Evolutionary conservation across 495 filamentous ascomycete genomes (phyloP).

Genomic region (Penicillium samsonianum): DNA sequence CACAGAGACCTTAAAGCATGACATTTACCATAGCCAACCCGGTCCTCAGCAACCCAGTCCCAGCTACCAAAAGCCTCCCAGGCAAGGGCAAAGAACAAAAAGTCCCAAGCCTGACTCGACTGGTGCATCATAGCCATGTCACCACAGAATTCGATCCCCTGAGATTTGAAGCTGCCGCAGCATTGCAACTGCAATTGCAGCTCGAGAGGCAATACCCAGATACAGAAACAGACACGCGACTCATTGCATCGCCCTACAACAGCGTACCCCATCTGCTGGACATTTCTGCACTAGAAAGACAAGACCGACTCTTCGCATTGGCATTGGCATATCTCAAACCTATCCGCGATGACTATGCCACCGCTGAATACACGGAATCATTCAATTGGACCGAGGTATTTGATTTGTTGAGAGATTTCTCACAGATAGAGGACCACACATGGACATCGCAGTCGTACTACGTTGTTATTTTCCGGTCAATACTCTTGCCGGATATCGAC

Average conservation of each 20-base stretch:
- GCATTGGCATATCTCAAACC: slow-evolving; percentile 65
- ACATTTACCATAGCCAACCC: slow-evolving; percentile 10
- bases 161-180: slow-evolving; percentile 39
- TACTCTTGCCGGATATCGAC: slow-evolving; percentile 60
- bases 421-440: slow-evolving; percentile 43
- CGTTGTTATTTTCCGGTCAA: slow-evolving; percentile 78
- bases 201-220: slow-evolving; percentile 12
- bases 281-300: slow-evolving; percentile 59
- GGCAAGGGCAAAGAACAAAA: neutral
- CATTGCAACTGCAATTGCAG: slow-evolving; percentile 31
- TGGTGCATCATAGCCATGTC: slow-evolving; percentile 36
- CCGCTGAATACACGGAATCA: slow-evolving; percentile 66
- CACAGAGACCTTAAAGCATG: slow-evolving; percentile 9
- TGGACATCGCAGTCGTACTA: slow-evolving; percentile 74
- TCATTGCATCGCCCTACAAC: slow-evolving; percentile 76
- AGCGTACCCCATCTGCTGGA: slow-evolving; percentile 68
- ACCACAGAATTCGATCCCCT: slow-evolving; percentile 38
- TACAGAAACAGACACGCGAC: slow-evolving; percentile 26
- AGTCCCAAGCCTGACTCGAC: slow-evolving; percentile 4
- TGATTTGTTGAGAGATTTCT: slow-evolving; percentile 45
- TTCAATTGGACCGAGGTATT: slow-evolving; percentile 79
- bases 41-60: slow-evolving; percentile 1
- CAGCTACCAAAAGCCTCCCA: neutral
- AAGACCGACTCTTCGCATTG: slow-evolving; percentile 68
- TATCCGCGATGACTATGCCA: slow-evolving; percentile 71